Conservation (phyloP, 2,329 filamentous ascomycete genomes). For the Clarireedia homoeocarpa region DNA sequence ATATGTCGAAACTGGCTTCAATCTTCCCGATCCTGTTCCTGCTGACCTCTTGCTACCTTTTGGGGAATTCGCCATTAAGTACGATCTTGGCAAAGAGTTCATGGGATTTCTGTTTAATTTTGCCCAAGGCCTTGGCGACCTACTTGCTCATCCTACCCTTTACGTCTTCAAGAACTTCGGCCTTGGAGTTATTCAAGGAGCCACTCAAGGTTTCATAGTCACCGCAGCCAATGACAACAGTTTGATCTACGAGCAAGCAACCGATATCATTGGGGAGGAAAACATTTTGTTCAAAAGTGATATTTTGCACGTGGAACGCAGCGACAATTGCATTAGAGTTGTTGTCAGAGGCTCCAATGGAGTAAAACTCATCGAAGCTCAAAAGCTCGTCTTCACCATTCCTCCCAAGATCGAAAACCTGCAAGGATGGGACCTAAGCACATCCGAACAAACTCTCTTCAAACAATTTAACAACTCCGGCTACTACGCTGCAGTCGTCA, state of each 20-base stretch:
- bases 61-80: slow-evolving; percentile 20
- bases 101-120: slow-evolving; percentile 35
- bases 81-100: slow-evolving; percentile 32
- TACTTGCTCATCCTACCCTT: slow-evolving; percentile 36
- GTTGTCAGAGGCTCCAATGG: slow-evolving; percentile 27
- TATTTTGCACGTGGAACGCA: slow-evolving; percentile 14
- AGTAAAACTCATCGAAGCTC: slow-evolving; percentile 30
- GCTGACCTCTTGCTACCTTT: slow-evolving; percentile 18
- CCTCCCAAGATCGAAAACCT: slow-evolving; percentile 34
- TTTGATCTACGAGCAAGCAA: slow-evolving; percentile 15
- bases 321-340: slow-evolving; percentile 20
- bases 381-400: slow-evolving; percentile 36
- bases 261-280: neutral
- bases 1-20: slow-evolving; percentile 33
- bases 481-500: slow-evolving; percentile 34
- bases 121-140: slow-evolving; percentile 38
- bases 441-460: slow-evolving; percentile 32
- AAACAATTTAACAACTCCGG: slow-evolving; percentile 30
- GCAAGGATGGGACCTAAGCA: slow-evolving; percentile 30
- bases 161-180: slow-evolving; percentile 39
- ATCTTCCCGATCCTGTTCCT: slow-evolving; percentile 27
- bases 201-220: slow-evolving; percentile 14
- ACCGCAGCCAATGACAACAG: slow-evolving; percentile 12
- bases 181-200: slow-evolving; percentile 8
- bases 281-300: slow-evolving; percentile 15